Evolutionary conservation across 148 eudicot species (phyloP).

Genomic region (Rhododendron griersonianum): DNA sequence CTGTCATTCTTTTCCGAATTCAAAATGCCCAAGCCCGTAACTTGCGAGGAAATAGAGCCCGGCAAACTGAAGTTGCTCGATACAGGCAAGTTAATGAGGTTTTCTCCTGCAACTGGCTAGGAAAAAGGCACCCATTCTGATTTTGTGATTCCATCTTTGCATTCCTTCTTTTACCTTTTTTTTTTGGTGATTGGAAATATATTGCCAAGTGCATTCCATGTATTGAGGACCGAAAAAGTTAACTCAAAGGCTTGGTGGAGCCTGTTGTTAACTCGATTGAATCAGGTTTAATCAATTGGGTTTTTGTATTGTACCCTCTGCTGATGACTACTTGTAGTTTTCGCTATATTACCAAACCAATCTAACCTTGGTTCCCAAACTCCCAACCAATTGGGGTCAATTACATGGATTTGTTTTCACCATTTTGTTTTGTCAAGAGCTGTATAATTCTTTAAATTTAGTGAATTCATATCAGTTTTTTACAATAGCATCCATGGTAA

Average conservation of each 20-base stretch:
- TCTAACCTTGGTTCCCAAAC: not conserved
- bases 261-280: not conserved
- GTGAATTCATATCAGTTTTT: not conserved
- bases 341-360: not conserved
- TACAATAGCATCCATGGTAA: not conserved
- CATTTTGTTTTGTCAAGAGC: not conserved
- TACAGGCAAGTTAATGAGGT: constrained; percentile 57
- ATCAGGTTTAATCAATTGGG: not conserved
- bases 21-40: constrained; percentile 41
- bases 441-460: not conserved
- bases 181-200: not conserved
- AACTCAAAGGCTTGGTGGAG: constrained; percentile 1
- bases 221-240: not conserved
- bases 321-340: not conserved
- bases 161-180: not conserved
- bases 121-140: not conserved
- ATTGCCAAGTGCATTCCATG: not conserved
- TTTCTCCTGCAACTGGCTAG: not conserved
- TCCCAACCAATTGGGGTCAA: not conserved
- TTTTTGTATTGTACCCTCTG: not conserved
- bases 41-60: constrained; percentile 31
- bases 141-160: not conserved
- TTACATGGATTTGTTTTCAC: not conserved
- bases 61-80: constrained; percentile 34
- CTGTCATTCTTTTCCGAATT: constrained; percentile 85